These are phyloP conservation scores for Phoma sp. DNA, from an alignment of 2,329 filamentous ascomycete genomes.

Conservation along the genomic window DNA sequence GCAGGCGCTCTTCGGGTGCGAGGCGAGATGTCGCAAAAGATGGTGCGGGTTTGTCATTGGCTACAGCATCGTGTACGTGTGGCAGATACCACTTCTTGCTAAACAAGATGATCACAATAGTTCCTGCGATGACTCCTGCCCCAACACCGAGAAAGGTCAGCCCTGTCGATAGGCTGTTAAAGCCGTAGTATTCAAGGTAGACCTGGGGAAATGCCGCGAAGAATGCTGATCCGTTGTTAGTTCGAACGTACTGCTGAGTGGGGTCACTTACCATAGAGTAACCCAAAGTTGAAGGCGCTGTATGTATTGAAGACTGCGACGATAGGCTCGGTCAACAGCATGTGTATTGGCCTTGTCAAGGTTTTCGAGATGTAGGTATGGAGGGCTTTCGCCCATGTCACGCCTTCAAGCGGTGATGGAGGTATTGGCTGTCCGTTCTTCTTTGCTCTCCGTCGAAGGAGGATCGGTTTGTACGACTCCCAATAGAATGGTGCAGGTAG, in stretches of 20 bases:
- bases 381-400: constrained; percentile 3
- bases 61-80: constrained; percentile 1
- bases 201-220: constrained; percentile 34
- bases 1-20: constrained; percentile 43
- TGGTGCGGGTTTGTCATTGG: constrained; percentile 1
- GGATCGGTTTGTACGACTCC: constrained; percentile 61
- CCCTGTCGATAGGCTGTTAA: constrained; percentile 10
- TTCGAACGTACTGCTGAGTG: background rate
- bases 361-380: constrained; percentile 31
- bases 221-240: constrained; percentile 15
- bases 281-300: constrained; percentile 30
- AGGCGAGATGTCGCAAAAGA: constrained; percentile 19
- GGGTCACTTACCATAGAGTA: constrained; percentile 22
- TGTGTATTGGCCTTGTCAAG: constrained; percentile 59
- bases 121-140: constrained; percentile 10
- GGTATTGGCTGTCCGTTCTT: constrained; percentile 4
- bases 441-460: constrained; percentile 49
- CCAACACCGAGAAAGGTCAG: constrained; percentile 15
- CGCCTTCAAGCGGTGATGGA: constrained; percentile 13
- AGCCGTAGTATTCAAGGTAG: constrained; percentile 24
- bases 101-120: constrained; percentile 4
- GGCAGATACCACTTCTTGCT: constrained; percentile 9
- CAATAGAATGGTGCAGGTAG: constrained; percentile 49
- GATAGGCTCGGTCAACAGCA: constrained; percentile 37
- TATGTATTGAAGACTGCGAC: constrained; percentile 26